Base-by-base conservation (phyloP, 2,329 filamentous ascomycete species). In the Fusarium marasasianum region DNA sequence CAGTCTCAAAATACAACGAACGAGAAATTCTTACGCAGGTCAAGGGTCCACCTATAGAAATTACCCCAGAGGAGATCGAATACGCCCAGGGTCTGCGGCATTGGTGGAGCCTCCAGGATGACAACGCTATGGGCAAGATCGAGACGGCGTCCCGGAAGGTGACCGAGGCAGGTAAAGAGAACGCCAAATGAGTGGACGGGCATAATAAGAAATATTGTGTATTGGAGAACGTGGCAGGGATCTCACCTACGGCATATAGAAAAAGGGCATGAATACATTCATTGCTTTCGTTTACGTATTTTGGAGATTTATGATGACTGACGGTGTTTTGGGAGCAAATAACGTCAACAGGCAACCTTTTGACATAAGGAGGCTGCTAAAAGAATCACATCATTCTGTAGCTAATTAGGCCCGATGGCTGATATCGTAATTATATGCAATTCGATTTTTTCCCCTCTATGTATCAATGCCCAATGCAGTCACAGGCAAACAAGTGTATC, bases 11-110 rank as follows among this genome's bases (percentile, higher is more conserved):
- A 73, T 80, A 81, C 44, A 80, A 80, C 7, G 80, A 82, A 51
- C 77, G 79, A 59, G 79, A 82, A 63, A 78, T 79, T 76, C 80
- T 86, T 48, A 82, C 87, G 47, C 87, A 91, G 81, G 87, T 91
- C 59, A 87, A 86, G 69, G 90, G 90, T 1, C 88, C 89, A 60
- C 89, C 89, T 1, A 85, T 92, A 26, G 90, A 92, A 80, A 84
- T 88, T 69, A 83, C 83, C 35, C 82, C 84, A 20, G 82, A 80
- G 35, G 90, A 91, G 80, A 82, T 81, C 56, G 82, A 81, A 35
- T 87, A 90, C 73, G 85, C 88, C 61, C 78, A 78, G 51, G 82
- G 84, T 60, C 79, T 92, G 72, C 84, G 83, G 72, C 82, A 82
- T 53, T 89, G 87, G 85, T 89, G 86, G 79, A 77, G 77, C 33